phyloP scores from a whole-genome alignment of 495 filamentous ascomycete species.

The Annulohypoxylon stygium region DNA sequence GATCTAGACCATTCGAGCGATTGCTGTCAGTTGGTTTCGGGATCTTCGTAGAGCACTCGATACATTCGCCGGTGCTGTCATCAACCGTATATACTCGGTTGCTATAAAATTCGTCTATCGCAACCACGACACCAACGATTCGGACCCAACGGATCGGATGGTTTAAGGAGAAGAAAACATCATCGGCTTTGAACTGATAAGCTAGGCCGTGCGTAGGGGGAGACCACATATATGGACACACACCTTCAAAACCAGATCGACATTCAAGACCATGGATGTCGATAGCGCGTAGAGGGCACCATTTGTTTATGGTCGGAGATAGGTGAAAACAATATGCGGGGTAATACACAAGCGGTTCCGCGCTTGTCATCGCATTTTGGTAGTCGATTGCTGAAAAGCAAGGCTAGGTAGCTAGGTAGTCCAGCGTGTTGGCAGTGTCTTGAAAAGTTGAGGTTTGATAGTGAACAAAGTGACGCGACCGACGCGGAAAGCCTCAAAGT shows the following conservation, averaged over 20 bases:
- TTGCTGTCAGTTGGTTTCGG: constrained; percentile 32
- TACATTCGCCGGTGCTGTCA: constrained; percentile 83
- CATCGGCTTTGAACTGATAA: constrained; percentile 66
- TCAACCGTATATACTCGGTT: constrained; percentile 79
- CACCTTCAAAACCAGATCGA: constrained; percentile 77
- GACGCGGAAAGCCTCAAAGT: constrained; percentile 20
- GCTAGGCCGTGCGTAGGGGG: constrained; percentile 7
- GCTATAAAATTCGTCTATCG: constrained; percentile 72
- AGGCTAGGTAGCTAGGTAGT: constrained; percentile 19
- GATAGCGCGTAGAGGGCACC: constrained; percentile 80
- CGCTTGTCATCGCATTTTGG: constrained; percentile 67
- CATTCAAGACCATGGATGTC: constrained; percentile 74
- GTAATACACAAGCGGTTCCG: constrained; percentile 63
- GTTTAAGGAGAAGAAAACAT: constrained; percentile 84
- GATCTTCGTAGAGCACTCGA: constrained; percentile 66
- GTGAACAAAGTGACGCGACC: constrained; percentile 27
- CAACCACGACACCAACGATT: constrained; percentile 81
- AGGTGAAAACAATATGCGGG: constrained; percentile 86
- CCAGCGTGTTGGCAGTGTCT: constrained; percentile 7
- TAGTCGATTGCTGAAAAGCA: constrained; percentile 34
- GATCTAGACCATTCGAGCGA: constrained; percentile 12
- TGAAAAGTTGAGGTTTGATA: constrained; percentile 30
- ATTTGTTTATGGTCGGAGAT: constrained; percentile 84
- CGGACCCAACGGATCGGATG: constrained; percentile 91
- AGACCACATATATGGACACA: constrained; percentile 55